phyloP scores from a whole-genome alignment of 192 early-diverging fungal genomes.

The Phycomyces nitens region DNA sequence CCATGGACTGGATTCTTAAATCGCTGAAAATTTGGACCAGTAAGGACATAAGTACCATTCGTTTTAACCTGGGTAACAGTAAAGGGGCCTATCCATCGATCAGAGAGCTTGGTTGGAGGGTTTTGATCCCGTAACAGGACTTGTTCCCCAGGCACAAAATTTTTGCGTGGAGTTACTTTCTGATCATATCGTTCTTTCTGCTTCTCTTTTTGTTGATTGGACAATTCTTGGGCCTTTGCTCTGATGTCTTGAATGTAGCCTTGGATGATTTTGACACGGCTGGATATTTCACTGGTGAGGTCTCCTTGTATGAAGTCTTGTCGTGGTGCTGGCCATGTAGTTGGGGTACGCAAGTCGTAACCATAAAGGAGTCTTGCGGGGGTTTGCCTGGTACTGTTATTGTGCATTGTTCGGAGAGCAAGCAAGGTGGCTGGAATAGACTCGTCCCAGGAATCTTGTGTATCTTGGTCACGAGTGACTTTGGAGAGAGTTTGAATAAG shows the following conservation, averaged over 20 bases:
- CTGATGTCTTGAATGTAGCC: not conserved
- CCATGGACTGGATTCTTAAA: not conserved
- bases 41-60: not conserved
- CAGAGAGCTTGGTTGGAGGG: not conserved
- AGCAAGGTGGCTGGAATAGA: conserved; percentile 2
- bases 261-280: not conserved
- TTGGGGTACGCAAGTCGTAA: conserved; percentile 11
- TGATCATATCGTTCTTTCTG: not conserved
- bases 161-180: not conserved
- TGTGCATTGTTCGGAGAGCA: conserved; percentile 8
- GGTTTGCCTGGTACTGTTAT: conserved; percentile 6
- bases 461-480: not conserved
- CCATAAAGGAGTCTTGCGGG: conserved; percentile 15
- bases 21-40: not conserved
- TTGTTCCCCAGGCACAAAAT: not conserved
- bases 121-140: not conserved
- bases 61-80: not conserved
- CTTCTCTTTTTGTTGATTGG: not conserved
- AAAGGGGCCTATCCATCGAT: conserved; percentile 3
- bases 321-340: not conserved
- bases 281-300: not conserved
- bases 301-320: conserved; percentile 11
- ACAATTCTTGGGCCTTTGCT: not conserved
- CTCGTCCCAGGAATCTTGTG: conserved; percentile 2
- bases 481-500: no score